Percentiles rank a stretch among this genome's conserved stretches.
Evolutionary conservation across 2,329 filamentous ascomycete genomes (phyloP).

Genomic region (Chrysoporthe puriensis): DNA sequence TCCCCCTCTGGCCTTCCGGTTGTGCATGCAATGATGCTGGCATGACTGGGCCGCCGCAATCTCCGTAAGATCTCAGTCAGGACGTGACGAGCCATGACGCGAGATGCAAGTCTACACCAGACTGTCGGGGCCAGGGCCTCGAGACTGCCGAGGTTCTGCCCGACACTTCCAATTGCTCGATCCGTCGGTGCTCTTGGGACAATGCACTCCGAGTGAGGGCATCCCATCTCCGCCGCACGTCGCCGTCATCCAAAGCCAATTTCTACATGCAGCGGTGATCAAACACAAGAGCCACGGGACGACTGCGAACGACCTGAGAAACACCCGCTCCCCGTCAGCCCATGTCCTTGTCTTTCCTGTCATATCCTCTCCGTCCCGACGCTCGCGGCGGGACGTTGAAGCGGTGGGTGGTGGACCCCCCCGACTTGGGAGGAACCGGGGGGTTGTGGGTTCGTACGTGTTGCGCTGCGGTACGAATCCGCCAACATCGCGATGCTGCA

Average conservation of each 20-base stretch:
- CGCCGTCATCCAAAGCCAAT: not conserved
- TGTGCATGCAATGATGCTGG: constrained; percentile 6
- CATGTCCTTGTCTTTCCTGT: constrained; percentile 7
- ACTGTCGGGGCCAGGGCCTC: not conserved
- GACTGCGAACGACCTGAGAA: not conserved
- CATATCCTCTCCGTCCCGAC: not conserved
- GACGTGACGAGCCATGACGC: not conserved
- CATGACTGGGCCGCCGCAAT: not conserved
- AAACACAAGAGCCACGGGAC: not conserved
- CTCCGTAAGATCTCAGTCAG: not conserved
- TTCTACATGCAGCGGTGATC: not conserved
- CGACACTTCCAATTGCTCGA: not conserved
- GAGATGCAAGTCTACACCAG: not conserved
- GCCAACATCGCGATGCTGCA: constrained; percentile 5
- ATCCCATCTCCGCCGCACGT: not conserved
- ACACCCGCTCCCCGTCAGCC: not conserved
- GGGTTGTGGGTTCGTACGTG: constrained; percentile 11
- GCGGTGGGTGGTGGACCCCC: constrained; percentile 10
- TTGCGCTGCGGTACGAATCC: constrained; percentile 10
- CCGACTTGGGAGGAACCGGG: not conserved
- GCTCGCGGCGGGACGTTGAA: not conserved
- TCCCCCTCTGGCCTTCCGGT: not conserved
- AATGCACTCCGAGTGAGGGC: not conserved
- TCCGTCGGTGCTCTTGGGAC: not conserved
- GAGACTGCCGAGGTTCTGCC: not conserved